Evolutionary conservation across 768 basidiomycete genomes (phyloP).

Genomic region (Gloeostereum incarnatum): DNA sequence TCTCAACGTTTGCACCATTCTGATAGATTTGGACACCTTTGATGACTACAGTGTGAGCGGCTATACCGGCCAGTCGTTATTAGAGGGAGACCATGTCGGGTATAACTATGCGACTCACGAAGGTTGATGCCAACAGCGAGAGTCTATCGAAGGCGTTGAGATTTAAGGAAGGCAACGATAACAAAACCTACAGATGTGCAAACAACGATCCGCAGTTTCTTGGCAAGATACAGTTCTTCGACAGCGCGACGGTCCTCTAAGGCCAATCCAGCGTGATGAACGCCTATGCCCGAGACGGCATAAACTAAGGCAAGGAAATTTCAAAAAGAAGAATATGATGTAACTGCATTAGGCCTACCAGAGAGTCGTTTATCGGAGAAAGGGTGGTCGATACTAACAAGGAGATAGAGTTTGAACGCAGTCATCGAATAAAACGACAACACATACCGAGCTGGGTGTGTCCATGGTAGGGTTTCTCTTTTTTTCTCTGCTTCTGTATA

Average conservation of each 20-base stretch:
- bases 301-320: constrained; percentile 33
- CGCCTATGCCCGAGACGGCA: constrained; percentile 68
- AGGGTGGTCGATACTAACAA: constrained; percentile 38
- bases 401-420: constrained; percentile 2
- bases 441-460: constrained; percentile 41
- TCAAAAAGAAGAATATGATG: background rate
- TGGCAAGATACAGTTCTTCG: constrained; percentile 66
- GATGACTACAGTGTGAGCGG: constrained; percentile 89
- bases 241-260: constrained; percentile 62
- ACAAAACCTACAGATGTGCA: constrained; percentile 65
- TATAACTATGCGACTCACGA: constrained; percentile 39
- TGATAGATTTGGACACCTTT: constrained; percentile 83
- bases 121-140: constrained; percentile 95
- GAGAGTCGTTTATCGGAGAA: constrained; percentile 65
- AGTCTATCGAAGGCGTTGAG: constrained; percentile 43
- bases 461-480: constrained; percentile 58
- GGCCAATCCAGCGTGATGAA: constrained; percentile 86
- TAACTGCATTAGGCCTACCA: constrained; percentile 27
- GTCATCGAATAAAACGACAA: background rate
- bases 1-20: constrained; percentile 63
- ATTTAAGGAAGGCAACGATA: background rate
- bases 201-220: constrained; percentile 56
- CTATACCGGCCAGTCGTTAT: constrained; percentile 37
- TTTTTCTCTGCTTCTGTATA: constrained; percentile 48
- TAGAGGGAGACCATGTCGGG: constrained; percentile 1